Base-by-base conservation (phyloP, 1,284 basidiomycete species). In the Gymnopus androsaceus region DNA sequence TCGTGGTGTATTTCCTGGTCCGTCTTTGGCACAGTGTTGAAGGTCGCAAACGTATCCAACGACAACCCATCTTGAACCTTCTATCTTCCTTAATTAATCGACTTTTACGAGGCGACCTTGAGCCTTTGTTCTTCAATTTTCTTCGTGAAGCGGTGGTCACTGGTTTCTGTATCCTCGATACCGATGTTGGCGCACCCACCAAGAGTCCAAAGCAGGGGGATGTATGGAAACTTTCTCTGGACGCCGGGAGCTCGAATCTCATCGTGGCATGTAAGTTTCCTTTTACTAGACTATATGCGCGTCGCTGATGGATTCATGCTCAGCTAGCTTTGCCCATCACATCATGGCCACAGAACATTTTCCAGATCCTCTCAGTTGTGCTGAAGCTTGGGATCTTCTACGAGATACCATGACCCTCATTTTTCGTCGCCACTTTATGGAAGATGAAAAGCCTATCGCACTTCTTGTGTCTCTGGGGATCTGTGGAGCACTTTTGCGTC, bases 381-480 rank as follows among this genome's bases (percentile, higher is more conserved):
- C 75, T 2, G 85, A 87, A 64, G 75, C 78, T 36, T 83, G 83
- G 79, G 72, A 81, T 51, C 75, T 79, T 61, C 65, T 89, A 44
- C 69, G 79, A 30, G 79, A 84, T 54, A 68, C 72, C 1, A 64
- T 84, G 3, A 58, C 83, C 9, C 66, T 81, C 28, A 77, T 83
- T 37, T 62, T 81, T 30, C 71, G 72, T 27, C 71, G 67, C 37
- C 68, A 78, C 28, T 76, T 75, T 56, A 36, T 69, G 11, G 74
- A 67, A 28, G 75, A 77, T 37, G 77, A 82, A 31, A 78, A 80
- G 54, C 67, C 77, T 2, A 68, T 86, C 23, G 78, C 79, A 12
- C 60, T 85, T 36, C 60, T 84, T 23, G 67, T 78, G 11, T 75
- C 75, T 44, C 75, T 81, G 8, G 65, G 70, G 5, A 68, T 88